Conservation (phyloP, 2,329 filamentous ascomycete genomes). For the Malbranchea cinnamomea region DNA sequence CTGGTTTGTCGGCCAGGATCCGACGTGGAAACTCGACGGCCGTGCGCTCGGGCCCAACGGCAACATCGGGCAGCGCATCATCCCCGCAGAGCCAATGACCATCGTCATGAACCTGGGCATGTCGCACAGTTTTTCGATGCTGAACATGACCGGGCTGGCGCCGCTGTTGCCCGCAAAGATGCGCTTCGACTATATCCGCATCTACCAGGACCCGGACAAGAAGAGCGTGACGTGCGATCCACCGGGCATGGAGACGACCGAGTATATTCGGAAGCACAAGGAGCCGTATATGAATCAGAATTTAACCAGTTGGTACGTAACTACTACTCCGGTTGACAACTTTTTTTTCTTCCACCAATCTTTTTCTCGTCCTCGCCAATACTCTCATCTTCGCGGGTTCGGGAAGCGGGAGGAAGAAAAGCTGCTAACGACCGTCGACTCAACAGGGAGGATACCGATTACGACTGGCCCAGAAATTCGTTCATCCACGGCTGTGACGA, state of each 20-base stretch:
- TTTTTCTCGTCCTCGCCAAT: neutral
- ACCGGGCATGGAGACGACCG: conserved; percentile 48
- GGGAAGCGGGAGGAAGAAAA: neutral
- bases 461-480: conserved; percentile 46
- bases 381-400: neutral
- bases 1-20: conserved; percentile 53
- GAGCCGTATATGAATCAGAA: conserved; percentile 50
- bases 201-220: conserved; percentile 49
- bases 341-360: neutral
- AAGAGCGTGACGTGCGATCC: conserved; percentile 53
- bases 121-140: conserved; percentile 47
- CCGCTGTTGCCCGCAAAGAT: conserved; percentile 47
- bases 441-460: conserved; percentile 34
- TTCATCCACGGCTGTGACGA: conserved; percentile 42
- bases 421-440: conserved; percentile 5
- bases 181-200: conserved; percentile 54
- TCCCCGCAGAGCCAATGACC: conserved; percentile 53
- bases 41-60: conserved; percentile 51
- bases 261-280: conserved; percentile 49
- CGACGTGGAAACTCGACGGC: conserved; percentile 49
- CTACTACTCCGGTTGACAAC: too few relatives aligned
- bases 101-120: conserved; percentile 58
- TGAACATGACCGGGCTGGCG: conserved; percentile 43
- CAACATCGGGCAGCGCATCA: conserved; percentile 50
- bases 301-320: conserved; percentile 43